Evolutionary conservation across 306 rosid genomes (phyloP).

Genomic region (Gillenia trifoliata): DNA sequence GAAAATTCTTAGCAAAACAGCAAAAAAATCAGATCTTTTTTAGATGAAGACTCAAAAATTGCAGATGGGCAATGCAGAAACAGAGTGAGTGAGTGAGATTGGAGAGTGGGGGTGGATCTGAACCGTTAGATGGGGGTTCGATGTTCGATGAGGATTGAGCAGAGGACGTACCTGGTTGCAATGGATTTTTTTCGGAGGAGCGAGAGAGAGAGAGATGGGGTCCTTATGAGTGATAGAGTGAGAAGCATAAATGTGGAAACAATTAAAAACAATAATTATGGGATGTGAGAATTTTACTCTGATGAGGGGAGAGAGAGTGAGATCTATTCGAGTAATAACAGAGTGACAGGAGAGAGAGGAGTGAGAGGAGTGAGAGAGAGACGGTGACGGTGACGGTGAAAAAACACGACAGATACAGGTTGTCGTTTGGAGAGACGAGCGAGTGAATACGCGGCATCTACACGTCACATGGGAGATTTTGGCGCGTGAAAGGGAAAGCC

Average conservation of each 20-base stretch:
- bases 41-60: background rate
- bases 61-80: background rate
- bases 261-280: no score
- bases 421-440: conserved; percentile 1
- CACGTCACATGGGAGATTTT: background rate
- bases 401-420: background rate
- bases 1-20: background rate
- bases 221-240: background rate
- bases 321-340: background rate
- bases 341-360: background rate
- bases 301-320: background rate
- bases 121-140: background rate
- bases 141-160: background rate
- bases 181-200: background rate
- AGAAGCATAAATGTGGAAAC: background rate
- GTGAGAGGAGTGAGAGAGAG: background rate
- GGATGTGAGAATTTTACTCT: background rate
- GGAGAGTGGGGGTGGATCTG: background rate
- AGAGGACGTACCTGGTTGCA: conserved; percentile 13
- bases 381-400: conserved; percentile 5
- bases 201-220: background rate
- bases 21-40: conserved; percentile 17
- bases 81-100: background rate
- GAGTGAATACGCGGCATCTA: background rate
- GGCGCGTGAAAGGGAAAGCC: background rate